A percentile compares a stretch with the other conserved stretches of the same genome.
phyloP scores from a whole-genome alignment of 2,329 filamentous ascomycete species.

The Berkeleyomyces rouxiae region DNA sequence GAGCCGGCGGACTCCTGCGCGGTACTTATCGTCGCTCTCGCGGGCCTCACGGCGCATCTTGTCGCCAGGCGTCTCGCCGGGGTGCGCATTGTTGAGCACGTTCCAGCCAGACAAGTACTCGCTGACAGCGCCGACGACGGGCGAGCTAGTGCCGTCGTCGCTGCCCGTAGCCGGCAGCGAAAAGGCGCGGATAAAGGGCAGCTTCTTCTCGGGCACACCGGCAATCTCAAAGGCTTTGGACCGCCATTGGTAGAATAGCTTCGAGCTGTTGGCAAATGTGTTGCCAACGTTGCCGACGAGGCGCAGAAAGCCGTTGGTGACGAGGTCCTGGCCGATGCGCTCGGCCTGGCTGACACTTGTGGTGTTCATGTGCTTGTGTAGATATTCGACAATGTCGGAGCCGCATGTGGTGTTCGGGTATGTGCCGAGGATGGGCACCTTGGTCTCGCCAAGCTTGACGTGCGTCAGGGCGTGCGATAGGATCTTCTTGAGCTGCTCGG shows the following conservation, averaged over 20 bases:
- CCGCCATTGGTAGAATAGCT: conserved; percentile 95
- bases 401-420: conserved; percentile 88
- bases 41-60: conserved; percentile 73
- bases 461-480: conserved; percentile 70
- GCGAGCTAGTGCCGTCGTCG: conserved; percentile 46
- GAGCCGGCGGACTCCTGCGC: conserved; percentile 65
- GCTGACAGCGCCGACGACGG: conserved; percentile 63
- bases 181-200: conserved; percentile 52
- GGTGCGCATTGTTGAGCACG: conserved; percentile 40
- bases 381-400: conserved; percentile 86
- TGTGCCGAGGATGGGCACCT: conserved; percentile 86
- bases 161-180: conserved; percentile 49
- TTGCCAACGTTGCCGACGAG: conserved; percentile 88
- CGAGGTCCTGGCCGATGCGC: conserved; percentile 83
- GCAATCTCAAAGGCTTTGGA: conserved; percentile 78
- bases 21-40: conserved; percentile 89
- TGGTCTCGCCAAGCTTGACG: conserved; percentile 77
- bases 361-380: conserved; percentile 74
- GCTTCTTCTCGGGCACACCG: conserved; percentile 79
- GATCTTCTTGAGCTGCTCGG: conserved; percentile 82
- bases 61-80: conserved; percentile 84
- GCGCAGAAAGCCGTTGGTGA: conserved; percentile 70
- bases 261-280: conserved; percentile 92
- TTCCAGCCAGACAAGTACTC: conserved; percentile 91
- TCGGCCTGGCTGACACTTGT: conserved; percentile 82